A percentile compares a stretch with the other conserved stretches of the same genome.
These are phyloP conservation scores for Paramecium sexaurelia DNA, from an alignment of 73 alveolate genomes.

Conservation along the genomic window DNA sequence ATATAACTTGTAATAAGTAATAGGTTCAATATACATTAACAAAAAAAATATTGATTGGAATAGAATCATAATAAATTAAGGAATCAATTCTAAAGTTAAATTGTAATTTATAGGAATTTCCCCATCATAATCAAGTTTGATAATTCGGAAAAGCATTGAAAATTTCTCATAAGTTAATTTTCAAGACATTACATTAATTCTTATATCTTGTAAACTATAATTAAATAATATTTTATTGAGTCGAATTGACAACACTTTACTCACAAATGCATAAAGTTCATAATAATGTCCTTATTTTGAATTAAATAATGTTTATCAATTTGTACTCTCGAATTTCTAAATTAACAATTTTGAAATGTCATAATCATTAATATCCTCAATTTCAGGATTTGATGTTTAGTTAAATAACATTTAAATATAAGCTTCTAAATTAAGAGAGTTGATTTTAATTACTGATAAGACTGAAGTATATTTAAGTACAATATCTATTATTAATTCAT, in stretches of 20 bases:
- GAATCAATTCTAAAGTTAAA: not conserved
- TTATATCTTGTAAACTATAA: not conserved
- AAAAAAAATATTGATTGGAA: not conserved
- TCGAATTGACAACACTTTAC: not conserved
- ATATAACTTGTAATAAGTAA: not conserved
- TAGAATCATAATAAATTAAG: not conserved
- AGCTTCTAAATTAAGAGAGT: not conserved
- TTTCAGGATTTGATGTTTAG: not conserved
- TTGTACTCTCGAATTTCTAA: not conserved
- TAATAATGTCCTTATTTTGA: not conserved
- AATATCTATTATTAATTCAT: not conserved
- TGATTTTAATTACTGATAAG: not conserved
- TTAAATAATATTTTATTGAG: not conserved
- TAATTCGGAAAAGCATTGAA: not conserved
- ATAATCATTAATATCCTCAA: not conserved
- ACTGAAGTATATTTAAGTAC: not conserved
- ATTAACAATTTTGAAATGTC: not conserved
- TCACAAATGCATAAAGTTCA: not conserved
- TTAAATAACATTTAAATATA: not conserved
- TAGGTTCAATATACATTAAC: not conserved
- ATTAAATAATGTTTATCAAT: not conserved
- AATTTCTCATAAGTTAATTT: not conserved
- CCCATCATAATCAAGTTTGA: not conserved
- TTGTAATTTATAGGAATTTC: not conserved
- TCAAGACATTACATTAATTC: not conserved